phyloP scores from a whole-genome alignment of 306 rosid genomes.

The Vigna mungo region DNA sequence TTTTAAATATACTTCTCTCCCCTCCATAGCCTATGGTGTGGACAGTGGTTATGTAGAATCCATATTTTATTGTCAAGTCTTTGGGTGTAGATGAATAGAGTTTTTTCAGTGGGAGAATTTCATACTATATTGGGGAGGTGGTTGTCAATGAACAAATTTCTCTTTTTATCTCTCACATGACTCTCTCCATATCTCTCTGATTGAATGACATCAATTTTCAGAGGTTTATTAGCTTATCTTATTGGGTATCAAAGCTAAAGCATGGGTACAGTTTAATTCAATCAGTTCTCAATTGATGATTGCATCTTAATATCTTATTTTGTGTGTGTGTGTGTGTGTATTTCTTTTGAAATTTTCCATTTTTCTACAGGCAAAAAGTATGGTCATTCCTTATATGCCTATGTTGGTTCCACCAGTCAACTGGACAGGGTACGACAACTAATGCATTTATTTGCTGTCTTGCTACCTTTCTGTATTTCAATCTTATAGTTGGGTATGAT shows the following conservation, averaged over 20 bases:
- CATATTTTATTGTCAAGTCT: not conserved
- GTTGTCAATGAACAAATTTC: conserved; percentile 8
- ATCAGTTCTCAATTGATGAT: conserved; percentile 24
- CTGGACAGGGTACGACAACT: conserved; percentile 87
- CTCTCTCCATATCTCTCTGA: conserved; percentile 20
- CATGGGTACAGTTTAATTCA: conserved; percentile 37
- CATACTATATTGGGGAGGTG: not conserved
- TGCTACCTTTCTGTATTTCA: conserved; percentile 20
- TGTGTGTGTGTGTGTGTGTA: conserved; percentile 24
- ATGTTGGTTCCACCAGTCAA: conserved; percentile 92
- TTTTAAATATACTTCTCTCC: conserved; percentile 1
- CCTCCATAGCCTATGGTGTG: not conserved
- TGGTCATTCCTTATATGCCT: conserved; percentile 97
- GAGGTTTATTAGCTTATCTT: conserved; percentile 22
- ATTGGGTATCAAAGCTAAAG: not conserved
- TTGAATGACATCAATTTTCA: conserved; percentile 28
- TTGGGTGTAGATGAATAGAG: conserved; percentile 2
- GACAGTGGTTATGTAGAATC: conserved; percentile 20
- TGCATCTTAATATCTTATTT: conserved; percentile 13
- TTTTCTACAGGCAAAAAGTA: conserved; percentile 77
- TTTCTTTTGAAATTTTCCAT: conserved; percentile 22
- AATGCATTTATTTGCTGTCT: conserved; percentile 18
- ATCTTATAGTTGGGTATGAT: conserved; percentile 32
- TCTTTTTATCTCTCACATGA: not conserved
- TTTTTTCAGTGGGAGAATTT: conserved; percentile 22